Base-by-base conservation (phyloP, 257 asterid species). In the Nicotiana paniculata region DNA sequence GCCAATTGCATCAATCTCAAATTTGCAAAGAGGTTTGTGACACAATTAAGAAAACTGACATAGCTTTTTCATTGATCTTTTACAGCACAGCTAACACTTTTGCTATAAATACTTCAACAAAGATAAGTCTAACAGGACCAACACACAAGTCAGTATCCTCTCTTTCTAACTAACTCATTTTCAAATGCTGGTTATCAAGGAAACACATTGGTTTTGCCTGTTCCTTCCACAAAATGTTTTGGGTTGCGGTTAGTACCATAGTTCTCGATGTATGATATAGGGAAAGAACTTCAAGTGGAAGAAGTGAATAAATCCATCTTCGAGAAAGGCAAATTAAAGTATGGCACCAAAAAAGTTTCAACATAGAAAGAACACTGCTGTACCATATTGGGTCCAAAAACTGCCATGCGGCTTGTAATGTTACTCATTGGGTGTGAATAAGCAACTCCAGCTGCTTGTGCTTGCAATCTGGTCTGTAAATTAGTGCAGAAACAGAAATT, bases 341-440 rank as follows among this genome's bases (percentile, higher is more conserved):
- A 39, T 4, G 26, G 4, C 33, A 67, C 65, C 51, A 24, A 61
- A 30, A 9, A 65, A 65, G 61, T 72, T 77, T 35, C 43, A 46
- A 57, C 26, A 26, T 3, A 74, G 21, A 51, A 66, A 62, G 48
- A 54, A 72, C 9, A 75, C 43, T 10, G 69, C 3, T 43, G 18
- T 88, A 95, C 99, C 99, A 93, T 95, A 83, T 90, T 89, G 6
- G 98, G 99, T 46, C 99, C 99, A 87, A 96, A 96, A 65, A 90
- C 84, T 39, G 97, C 91, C 99, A 96, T 94, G 54, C 99, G 98
- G 80, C 91, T 91, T n/a, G 90, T 94, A 83, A 90, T 76, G 86
- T 96, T 92, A 84, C 97, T 92, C 62, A 96, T 86, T 17, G 98
- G 99, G 88, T 96, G 98, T 5, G 97, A 91, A 86, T 91, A 91